Percentiles rank a stretch among this genome's conserved stretches.
phyloP scores from a whole-genome alignment of 257 asterid species.

The Lavandula angustifolia region DNA sequence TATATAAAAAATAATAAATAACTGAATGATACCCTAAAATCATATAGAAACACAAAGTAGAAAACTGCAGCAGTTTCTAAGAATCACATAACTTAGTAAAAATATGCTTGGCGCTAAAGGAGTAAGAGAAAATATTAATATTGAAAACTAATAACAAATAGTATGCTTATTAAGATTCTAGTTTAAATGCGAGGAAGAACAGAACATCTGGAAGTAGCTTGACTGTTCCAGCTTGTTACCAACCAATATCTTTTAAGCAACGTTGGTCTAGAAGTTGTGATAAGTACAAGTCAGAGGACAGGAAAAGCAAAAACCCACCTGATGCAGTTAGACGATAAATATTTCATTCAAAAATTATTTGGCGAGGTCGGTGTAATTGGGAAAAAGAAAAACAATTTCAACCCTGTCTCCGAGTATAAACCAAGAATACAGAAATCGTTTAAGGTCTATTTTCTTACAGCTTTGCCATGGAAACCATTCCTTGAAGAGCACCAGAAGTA shows the following conservation, averaged over 20 bases:
- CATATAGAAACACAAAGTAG: constrained; percentile 13
- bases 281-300: neutral
- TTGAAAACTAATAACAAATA: neutral
- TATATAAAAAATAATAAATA: constrained; percentile 36
- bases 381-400: constrained; percentile 24
- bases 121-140: constrained; percentile 4
- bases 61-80: constrained; percentile 18
- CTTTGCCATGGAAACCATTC: constrained; percentile 68
- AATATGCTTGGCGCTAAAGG: neutral
- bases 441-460: constrained; percentile 48
- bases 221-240: neutral
- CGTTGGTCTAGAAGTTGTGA: constrained; percentile 5
- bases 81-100: constrained; percentile 24
- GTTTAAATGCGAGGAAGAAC: constrained; percentile 1
- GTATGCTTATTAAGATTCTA: neutral
- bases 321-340: constrained; percentile 14
- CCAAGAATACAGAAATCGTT: constrained; percentile 19
- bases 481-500: constrained; percentile 77
- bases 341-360: constrained; percentile 8
- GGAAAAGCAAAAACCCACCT: neutral
- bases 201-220: constrained; percentile 13
- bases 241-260: constrained; percentile 23
- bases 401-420: constrained; percentile 1
- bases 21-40: constrained; percentile 24
- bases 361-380: neutral